Evolutionary conservation across 306 rosid species (phyloP).

Genomic region (Prosopis cineraria): DNA sequence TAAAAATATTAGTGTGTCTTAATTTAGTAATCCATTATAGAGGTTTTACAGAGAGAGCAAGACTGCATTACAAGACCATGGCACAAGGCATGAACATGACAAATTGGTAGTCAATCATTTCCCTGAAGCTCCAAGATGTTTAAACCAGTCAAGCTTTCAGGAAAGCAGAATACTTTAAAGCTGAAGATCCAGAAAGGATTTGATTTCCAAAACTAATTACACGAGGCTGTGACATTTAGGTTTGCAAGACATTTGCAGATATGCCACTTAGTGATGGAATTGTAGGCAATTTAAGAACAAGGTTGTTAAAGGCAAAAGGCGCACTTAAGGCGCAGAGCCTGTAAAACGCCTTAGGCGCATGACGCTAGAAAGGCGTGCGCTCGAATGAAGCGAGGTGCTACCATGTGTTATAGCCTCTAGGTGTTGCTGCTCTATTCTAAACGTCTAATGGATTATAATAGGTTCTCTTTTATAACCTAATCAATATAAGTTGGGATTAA

Average conservation of each 20-base stretch:
- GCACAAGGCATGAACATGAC: constrained; percentile 5
- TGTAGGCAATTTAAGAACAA: neutral
- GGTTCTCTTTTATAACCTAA: too few species aligned
- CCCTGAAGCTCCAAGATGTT: constrained; percentile 1
- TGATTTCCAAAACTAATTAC: neutral
- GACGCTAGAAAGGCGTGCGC: too few species aligned
- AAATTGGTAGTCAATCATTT: constrained; percentile 4
- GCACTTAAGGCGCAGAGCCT: too few species aligned
- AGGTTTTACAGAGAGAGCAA: neutral
- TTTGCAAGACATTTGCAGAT: neutral
- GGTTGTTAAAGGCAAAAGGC: too few species aligned
- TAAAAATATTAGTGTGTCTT: constrained; percentile 14
- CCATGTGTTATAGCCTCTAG: too few species aligned
- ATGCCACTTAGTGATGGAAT: neutral
- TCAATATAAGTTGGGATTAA: too few species aligned
- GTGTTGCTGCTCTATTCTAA: too few species aligned
- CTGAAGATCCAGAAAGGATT: neutral
- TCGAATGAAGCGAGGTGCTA: too few species aligned
- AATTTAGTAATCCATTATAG: constrained; percentile 13
- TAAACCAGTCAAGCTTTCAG: neutral
- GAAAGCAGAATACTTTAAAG: neutral
- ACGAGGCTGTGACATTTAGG: neutral
- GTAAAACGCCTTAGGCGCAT: too few species aligned
- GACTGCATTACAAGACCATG: constrained; percentile 18
- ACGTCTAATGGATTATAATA: too few species aligned